phyloP scores from a whole-genome alignment of 768 basidiomycete species.

The Naganishia friedmannii region DNA sequence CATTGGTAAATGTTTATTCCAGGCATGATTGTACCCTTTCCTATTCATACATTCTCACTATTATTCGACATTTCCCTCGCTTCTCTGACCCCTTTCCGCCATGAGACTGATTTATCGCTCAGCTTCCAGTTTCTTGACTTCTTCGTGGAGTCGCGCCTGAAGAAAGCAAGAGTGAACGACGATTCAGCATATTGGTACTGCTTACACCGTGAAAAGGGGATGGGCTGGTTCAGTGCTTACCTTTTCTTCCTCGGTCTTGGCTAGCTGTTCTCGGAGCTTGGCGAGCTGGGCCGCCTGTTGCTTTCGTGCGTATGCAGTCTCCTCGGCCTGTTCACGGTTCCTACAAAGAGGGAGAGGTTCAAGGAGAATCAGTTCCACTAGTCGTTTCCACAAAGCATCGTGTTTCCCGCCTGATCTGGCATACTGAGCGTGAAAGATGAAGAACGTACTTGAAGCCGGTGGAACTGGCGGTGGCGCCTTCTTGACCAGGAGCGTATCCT shows the following conservation, averaged over 20 bases:
- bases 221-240: too few species aligned
- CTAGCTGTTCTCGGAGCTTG: conserved; percentile 30
- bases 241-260: conserved; percentile 31
- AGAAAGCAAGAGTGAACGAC: not conserved
- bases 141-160: conserved; percentile 19
- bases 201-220: not conserved
- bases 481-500: conserved; percentile 25
- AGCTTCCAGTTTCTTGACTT: conserved; percentile 30
- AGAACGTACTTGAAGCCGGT: conserved; percentile 29
- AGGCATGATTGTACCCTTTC: conserved; percentile 2
- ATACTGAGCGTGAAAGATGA: not conserved
- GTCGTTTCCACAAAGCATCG: too few species aligned
- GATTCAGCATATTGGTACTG: not conserved
- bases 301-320: conserved; percentile 27
- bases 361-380: not conserved
- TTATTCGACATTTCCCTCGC: not conserved
- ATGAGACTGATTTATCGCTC: conserved; percentile 11
- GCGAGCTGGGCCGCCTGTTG: conserved; percentile 31
- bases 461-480: conserved; percentile 21
- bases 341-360: not conserved
- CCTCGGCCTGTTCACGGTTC: conserved; percentile 33
- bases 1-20: not conserved
- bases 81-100: not conserved
- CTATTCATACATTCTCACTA: conserved; percentile 16
- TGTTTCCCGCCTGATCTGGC: too few species aligned